These are phyloP conservation scores for Euryodendron excelsum DNA, from an alignment of 148 eudicot species.

Conservation along the genomic window DNA sequence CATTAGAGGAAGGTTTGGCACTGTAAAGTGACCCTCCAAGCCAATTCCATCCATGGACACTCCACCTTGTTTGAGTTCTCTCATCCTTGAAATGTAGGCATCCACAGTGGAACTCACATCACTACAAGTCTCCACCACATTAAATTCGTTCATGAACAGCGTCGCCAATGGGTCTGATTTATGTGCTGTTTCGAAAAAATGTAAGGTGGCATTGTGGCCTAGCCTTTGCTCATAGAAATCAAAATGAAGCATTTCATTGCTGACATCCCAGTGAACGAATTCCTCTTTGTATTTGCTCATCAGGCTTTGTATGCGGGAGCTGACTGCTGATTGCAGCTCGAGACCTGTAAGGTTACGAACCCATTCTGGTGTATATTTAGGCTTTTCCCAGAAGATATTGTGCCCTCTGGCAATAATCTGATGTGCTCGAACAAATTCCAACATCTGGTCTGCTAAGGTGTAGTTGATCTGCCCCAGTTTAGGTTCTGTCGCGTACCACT, in stretches of 20 bases:
- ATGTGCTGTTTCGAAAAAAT: slow-evolving; percentile 58
- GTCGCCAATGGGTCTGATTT: slow-evolving; percentile 65
- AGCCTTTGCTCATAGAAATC: slow-evolving; percentile 68
- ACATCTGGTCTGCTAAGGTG: slow-evolving; percentile 66
- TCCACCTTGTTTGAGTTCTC: slow-evolving; percentile 59
- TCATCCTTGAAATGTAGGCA: slow-evolving; percentile 44
- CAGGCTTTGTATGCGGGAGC: slow-evolving; percentile 51
- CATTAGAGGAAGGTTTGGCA: slow-evolving; percentile 73
- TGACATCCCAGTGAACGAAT: slow-evolving; percentile 92
- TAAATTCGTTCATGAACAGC: slow-evolving; percentile 79
- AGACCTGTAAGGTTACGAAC: slow-evolving; percentile 48
- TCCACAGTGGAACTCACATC: slow-evolving; percentile 73
- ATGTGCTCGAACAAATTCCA: slow-evolving; percentile 60
- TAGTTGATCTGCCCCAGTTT: slow-evolving; percentile 61
- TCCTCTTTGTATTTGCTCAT: slow-evolving; percentile 60
- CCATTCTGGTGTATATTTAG: slow-evolving; percentile 63
- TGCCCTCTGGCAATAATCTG: slow-evolving; percentile 70
- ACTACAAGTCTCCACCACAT: slow-evolving; percentile 79
- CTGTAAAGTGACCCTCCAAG: slow-evolving; percentile 65
- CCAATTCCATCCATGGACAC: slow-evolving; percentile 81
- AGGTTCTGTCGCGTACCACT: slow-evolving; percentile 83
- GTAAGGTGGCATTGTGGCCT: slow-evolving; percentile 60
- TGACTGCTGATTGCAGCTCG: slow-evolving; percentile 49
- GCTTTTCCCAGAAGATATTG: slow-evolving; percentile 93
- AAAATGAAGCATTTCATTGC: slow-evolving; percentile 85